phyloP scores from a whole-genome alignment of 441 rosid genomes.

The Adansonia gregorii region DNA sequence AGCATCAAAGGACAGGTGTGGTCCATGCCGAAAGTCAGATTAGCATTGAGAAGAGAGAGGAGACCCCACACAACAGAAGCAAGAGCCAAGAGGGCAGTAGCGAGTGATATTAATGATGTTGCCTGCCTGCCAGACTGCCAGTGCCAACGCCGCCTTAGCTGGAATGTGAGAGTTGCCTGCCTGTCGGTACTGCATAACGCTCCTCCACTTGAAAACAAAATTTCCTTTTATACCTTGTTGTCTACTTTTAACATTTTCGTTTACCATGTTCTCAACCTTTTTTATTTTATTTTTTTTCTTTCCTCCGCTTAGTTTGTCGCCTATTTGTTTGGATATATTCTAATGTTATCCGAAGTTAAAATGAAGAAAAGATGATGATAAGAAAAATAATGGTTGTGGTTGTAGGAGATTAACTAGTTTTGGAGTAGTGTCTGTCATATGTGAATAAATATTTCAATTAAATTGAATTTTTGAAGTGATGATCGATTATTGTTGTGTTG shows the following conservation, averaged over 20 bases:
- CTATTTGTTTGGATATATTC: too few species aligned
- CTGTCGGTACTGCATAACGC: background rate
- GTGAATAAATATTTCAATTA: too few species aligned
- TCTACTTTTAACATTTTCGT: background rate
- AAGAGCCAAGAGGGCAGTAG: background rate
- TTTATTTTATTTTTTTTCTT: background rate
- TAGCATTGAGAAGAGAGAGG: background rate
- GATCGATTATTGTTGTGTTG: too few species aligned
- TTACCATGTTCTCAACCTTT: background rate
- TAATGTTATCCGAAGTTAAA: too few species aligned
- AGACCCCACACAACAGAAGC: background rate
- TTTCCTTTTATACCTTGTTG: background rate
- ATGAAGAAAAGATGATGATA: too few species aligned
- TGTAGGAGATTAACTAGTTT: too few species aligned
- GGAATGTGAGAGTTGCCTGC: slow-evolving; percentile 3
- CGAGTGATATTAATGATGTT: slow-evolving; percentile 15
- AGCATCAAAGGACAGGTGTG: background rate
- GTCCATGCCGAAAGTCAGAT: background rate
- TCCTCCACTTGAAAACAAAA: background rate
- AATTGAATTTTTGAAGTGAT: too few species aligned
- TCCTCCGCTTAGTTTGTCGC: background rate
- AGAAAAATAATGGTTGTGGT: too few species aligned
- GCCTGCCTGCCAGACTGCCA: slow-evolving; percentile 11
- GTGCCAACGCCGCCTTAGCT: slow-evolving; percentile 2
- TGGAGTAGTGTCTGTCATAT: too few species aligned